Base-by-base conservation (phyloP, 78 protist species). In the Protostelium mycophagum region DNA sequence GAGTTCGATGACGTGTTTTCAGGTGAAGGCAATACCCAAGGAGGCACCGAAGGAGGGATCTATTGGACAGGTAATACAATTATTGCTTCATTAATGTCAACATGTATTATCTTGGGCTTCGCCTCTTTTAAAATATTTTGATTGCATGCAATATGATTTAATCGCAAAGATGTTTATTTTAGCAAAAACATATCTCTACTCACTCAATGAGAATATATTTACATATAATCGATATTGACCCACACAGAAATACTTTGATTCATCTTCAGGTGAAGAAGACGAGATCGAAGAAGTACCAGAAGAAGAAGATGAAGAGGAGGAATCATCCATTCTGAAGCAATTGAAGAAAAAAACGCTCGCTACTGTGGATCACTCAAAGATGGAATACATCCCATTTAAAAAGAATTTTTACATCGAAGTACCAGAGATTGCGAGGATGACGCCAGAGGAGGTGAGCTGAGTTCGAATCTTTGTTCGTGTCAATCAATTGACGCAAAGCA, bases 341-440 rank as follows among this genome's bases (percentile, higher is more conserved):
- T 38, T 63, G 29, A 91, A 87, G 16, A 89, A 63, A n/a, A 38
- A 34, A 35, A 91, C 86, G 38, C 83, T 91, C n/a, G 28, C 88
- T 29, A 35, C 84, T 0, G 92, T 97, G 25, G 98, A 98, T 93
- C 99, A 98, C 94, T 0, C 91, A 0, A 34, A 5, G 29, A 84
- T 96, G 28, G 84, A 96, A 9, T 98, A 98, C 93, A 73, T 35
- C 28, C 95, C 91, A 10, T 96, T 98, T 85, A 89, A 96, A 10
- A 96, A 96, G 88, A 37, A 91, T 84, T 97, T 99, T 83, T 98
- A 97, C 95, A 88, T 96, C 0, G 99, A 96, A 38, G 96, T 97
- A 34, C 91, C 93, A 0, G 97, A 92, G 34, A 39, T 98, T 0
- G 85, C 96, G 1, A 1, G 5, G 38, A 86, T 98, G 94, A 93